Evolutionary conservation across 202 grass and related monocot genomes (phyloP).

Genomic region (Cymbopogon flexuosus): DNA sequence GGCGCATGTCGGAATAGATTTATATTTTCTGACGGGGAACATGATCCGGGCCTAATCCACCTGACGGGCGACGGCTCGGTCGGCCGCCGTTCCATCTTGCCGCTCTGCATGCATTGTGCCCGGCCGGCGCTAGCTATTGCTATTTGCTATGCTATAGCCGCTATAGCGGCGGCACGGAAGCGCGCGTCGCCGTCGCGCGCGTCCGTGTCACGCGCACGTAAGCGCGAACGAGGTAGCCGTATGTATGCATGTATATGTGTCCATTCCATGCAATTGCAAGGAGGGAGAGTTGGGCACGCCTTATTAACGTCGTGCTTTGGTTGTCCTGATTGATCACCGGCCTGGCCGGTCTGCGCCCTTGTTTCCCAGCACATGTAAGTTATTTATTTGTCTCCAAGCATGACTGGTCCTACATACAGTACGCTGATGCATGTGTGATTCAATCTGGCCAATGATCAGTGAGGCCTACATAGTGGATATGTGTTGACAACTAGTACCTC

Average conservation of each 20-base stretch:
- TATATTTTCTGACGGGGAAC: background rate
- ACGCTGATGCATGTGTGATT: background rate
- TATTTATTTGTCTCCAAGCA: background rate
- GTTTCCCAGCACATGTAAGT: background rate
- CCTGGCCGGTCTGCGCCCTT: background rate
- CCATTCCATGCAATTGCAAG: no score
- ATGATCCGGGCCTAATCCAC: constrained; percentile 25
- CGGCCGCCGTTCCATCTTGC: background rate
- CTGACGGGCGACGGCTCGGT: background rate
- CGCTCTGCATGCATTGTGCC: background rate
- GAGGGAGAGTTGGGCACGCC: constrained; percentile 23
- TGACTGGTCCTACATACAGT: no score
- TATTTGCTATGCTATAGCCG: no score
- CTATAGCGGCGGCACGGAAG: background rate
- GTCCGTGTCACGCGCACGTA: background rate
- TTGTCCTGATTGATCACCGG: no score
- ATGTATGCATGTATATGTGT: no score
- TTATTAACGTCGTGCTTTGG: background rate
- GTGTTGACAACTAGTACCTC: no score
- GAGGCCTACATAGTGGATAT: no score
- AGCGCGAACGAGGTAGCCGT: background rate
- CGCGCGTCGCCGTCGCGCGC: background rate
- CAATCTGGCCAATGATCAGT: no score
- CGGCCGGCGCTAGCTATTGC: background rate
- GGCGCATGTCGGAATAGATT: background rate